Conservation (phyloP, 768 basidiomycete species). For the Mycena latifolia region DNA sequence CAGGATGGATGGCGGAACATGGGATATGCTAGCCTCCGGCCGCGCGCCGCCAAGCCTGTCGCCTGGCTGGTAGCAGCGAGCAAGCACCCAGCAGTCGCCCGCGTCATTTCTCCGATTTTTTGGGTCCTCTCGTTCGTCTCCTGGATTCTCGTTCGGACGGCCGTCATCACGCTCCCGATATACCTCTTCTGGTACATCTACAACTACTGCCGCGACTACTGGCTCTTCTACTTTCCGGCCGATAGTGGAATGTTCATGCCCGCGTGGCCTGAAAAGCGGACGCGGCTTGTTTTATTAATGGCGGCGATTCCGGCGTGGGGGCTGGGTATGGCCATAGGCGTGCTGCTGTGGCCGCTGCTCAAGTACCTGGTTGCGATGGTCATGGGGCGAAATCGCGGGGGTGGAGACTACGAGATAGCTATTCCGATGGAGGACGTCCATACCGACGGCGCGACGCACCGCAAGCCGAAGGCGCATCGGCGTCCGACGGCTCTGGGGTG, state of each 20-base stretch:
- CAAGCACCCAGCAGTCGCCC: slow-evolving; percentile 5
- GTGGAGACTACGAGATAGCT: slow-evolving; percentile 10
- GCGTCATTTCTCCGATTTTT: not conserved
- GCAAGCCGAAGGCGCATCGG: not conserved
- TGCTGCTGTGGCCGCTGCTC: slow-evolving; percentile 18
- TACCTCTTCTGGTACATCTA: slow-evolving; percentile 26
- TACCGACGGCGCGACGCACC: not conserved
- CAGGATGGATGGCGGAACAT: slow-evolving; percentile 25
- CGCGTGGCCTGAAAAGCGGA: slow-evolving; percentile 26
- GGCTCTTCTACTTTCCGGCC: slow-evolving; percentile 1
- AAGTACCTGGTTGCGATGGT: not conserved
- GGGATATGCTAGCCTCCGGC: slow-evolving; percentile 17
- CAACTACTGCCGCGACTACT: slow-evolving; percentile 10
- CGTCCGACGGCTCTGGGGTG: not conserved
- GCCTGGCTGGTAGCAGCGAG: slow-evolving; percentile 4
- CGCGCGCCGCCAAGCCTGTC: slow-evolving; percentile 1
- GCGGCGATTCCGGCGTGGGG: slow-evolving; percentile 25
- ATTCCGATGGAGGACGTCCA: slow-evolving; percentile 1
- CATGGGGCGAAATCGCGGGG: not conserved
- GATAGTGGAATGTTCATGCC: slow-evolving; percentile 17
- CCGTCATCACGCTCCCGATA: slow-evolving; percentile 23
- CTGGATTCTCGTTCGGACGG: slow-evolving; percentile 18
- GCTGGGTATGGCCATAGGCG: slow-evolving; percentile 10
- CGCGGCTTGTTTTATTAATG: slow-evolving; percentile 29
- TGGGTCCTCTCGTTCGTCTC: slow-evolving; percentile 4